phyloP scores from a whole-genome alignment of 768 basidiomycete species.

The Artomyces pyxidatus region DNA sequence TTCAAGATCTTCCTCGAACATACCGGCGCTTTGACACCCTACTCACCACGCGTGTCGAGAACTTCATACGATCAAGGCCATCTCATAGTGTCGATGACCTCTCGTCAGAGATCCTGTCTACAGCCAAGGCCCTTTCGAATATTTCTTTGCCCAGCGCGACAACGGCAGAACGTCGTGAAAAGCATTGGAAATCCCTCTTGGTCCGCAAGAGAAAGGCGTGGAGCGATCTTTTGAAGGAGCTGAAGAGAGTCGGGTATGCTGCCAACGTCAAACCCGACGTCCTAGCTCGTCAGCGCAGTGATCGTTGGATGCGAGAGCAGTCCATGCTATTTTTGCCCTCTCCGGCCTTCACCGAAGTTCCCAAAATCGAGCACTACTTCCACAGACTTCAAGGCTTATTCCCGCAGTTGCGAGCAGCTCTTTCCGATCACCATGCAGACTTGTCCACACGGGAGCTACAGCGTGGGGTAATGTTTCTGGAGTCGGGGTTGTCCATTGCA shows the following conservation, averaged over 20 bases:
- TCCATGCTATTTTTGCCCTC: conserved; percentile 27
- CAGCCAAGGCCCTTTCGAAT: conserved; percentile 47
- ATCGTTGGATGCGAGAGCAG: conserved; percentile 62
- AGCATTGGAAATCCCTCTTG: conserved; percentile 63
- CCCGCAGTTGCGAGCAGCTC: conserved; percentile 51
- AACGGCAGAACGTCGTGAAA: conserved; percentile 44
- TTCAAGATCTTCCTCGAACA: conserved; percentile 42
- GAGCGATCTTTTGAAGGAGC: conserved; percentile 84
- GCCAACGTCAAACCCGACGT: conserved; percentile 63
- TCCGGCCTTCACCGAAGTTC: conserved; percentile 11
- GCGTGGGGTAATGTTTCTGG: conserved; percentile 67
- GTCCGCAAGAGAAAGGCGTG: conserved; percentile 84
- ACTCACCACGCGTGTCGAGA: conserved; percentile 33
- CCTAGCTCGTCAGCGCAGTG: conserved; percentile 44
- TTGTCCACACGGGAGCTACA: conserved; percentile 82
- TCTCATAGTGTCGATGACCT: conserved; percentile 44
- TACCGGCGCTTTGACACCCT: conserved; percentile 41
- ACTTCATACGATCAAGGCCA: conserved; percentile 33
- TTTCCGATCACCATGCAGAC: conserved; percentile 72
- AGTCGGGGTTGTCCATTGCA: conserved; percentile 68
- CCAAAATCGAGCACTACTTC: conserved; percentile 57
- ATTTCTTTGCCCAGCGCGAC: conserved; percentile 34
- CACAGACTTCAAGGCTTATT: conserved; percentile 54
- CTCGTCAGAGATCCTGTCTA: conserved; percentile 55
- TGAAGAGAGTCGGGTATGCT: conserved; percentile 73